Evolutionary conservation across 1,139 yeast species (phyloP).

Genomic region (Kluyveromyces sp.): DNA sequence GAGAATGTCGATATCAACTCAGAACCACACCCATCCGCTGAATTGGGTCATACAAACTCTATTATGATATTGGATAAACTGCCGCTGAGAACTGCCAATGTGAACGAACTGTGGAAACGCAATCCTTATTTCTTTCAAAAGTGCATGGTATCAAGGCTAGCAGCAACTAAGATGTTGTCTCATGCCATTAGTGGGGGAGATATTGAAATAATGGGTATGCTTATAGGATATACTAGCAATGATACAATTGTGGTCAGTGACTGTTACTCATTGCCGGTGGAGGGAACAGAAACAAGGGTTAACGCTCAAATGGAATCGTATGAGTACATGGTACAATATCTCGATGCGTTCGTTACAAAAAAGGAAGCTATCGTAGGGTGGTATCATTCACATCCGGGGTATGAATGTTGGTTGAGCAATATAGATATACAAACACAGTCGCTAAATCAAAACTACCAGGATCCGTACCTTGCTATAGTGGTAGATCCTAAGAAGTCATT

Average conservation of each 20-base stretch:
- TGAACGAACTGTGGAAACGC: conserved; percentile 39
- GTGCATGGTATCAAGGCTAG: conserved; percentile 65
- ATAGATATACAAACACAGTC: conserved; percentile 85
- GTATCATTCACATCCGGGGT: conserved; percentile 97
- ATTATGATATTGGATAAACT: background rate
- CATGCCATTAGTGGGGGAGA: conserved; percentile 84
- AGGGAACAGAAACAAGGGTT: conserved; percentile 93
- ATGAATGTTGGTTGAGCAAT: conserved; percentile 90
- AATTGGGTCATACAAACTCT: background rate
- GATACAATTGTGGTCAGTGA: conserved; percentile 68
- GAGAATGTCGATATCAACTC: background rate
- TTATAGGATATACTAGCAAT: conserved; percentile 65
- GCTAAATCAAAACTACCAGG: conserved; percentile 80
- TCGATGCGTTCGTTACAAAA: conserved; percentile 51
- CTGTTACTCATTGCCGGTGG: conserved; percentile 82
- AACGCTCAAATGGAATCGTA: conserved; percentile 92
- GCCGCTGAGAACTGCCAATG: conserved; percentile 1
- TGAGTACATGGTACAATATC: conserved; percentile 86
- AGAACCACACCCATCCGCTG: background rate
- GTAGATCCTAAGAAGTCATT: conserved; percentile 74
- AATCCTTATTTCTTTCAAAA: conserved; percentile 58
- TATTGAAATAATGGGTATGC: conserved; percentile 94
- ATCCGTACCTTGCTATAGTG: conserved; percentile 84
- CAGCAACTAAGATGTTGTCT: conserved; percentile 68
- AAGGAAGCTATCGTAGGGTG: conserved; percentile 77